phyloP scores from a whole-genome alignment of 225 moss, liverwort and hornwort species.

The Climacium dendroides region DNA sequence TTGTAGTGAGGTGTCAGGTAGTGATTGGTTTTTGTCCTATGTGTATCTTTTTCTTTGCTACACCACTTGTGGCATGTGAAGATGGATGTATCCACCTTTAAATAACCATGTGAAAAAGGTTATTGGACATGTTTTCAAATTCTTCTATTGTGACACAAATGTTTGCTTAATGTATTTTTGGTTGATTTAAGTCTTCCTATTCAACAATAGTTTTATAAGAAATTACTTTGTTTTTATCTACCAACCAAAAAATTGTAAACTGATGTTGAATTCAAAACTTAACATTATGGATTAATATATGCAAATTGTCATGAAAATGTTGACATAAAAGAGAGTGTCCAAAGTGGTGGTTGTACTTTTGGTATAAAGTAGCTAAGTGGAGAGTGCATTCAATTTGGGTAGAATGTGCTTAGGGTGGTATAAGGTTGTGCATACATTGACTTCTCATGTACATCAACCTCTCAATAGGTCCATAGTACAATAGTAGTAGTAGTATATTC shows the following conservation, averaged over 20 bases:
- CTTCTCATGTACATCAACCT: neutral
- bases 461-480: rapidly evolving
- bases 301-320: neutral
- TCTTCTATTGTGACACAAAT: neutral
- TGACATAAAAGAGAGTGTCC: neutral
- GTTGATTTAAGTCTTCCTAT: neutral
- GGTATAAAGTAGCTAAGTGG: neutral
- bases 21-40: no score
- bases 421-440: neutral
- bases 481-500: no score
- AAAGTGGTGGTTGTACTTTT: neutral
- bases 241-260: rapidly evolving
- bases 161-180: rapidly evolving
- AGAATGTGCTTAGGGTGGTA: neutral
- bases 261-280: neutral
- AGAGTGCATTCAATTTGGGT: neutral
- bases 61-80: no score
- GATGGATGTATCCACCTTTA: neutral
- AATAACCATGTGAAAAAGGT: neutral
- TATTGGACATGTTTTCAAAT: neutral
- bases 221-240: neutral
- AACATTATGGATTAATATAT: neutral
- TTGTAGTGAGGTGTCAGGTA: no score
- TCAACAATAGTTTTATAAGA: neutral
- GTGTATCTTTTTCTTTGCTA: no score